These are phyloP conservation scores for Tuber calosporum DNA, from an alignment of 495 filamentous ascomycete species.

Conservation along the genomic window DNA sequence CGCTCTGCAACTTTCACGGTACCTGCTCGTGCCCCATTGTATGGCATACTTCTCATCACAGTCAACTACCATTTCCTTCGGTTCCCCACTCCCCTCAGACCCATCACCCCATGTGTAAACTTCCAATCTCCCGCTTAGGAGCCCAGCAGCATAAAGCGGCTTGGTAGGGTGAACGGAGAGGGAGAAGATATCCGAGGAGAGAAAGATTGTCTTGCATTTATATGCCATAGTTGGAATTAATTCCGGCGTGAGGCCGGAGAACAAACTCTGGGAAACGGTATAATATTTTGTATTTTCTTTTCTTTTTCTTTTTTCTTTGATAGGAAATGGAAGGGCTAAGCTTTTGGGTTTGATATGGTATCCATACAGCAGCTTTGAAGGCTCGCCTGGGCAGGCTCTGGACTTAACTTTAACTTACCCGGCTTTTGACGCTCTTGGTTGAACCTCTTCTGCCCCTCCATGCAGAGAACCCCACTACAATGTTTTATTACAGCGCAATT, in stretches of 20 bases:
- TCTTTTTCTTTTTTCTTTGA: neutral
- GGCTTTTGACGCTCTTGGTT: neutral
- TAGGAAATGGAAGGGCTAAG: neutral
- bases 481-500: neutral
- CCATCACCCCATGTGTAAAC: conserved; percentile 64
- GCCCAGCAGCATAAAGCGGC: conserved; percentile 76
- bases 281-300: neutral
- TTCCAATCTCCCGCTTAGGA: conserved; percentile 78
- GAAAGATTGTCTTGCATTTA: conserved; percentile 49
- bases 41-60: conserved; percentile 45
- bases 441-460: neutral
- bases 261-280: neutral
- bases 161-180: conserved; percentile 78
- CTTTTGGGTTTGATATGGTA: neutral
- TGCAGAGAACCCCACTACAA: neutral
- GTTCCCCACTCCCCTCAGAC: conserved; percentile 34
- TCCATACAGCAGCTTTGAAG: neutral
- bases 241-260: neutral
- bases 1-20: conserved; percentile 84
- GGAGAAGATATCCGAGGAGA: conserved; percentile 78
- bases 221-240: conserved; percentile 21
- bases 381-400: neutral
- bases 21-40: conserved; percentile 72
- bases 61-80: conserved; percentile 39
- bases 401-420: neutral